Base-by-base conservation (phyloP, 2,329 filamentous ascomycete genomes). In the Colletotrichum sp. region DNA sequence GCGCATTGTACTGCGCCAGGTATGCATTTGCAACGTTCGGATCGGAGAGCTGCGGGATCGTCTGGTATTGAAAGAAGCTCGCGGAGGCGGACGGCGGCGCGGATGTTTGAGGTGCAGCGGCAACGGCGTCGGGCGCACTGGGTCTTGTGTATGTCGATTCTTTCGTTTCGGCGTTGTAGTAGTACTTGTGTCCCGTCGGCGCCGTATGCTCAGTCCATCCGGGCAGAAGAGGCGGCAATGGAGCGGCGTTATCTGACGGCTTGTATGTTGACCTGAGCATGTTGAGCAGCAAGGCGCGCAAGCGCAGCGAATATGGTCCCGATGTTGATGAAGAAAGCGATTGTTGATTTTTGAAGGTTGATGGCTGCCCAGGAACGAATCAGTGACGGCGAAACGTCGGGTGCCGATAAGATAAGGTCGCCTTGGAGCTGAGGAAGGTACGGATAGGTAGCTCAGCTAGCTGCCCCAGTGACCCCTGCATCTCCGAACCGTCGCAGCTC, bases 121-220 rank as follows among this genome's bases (percentile, higher is more conserved):
- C 59, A 52, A 52, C n/a, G 49, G 80, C 80, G 52, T 49, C 44
- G 36, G 83, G 78, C 12, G 85, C 82, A 75, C 86, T 86, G n/a
- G 96, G 96, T 39, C 95, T 92, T 52, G 90, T 94, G 84, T 98
- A 98, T 59, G 96, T 98, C 1, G 96, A 98, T 81, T 95, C 91
- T 81, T 97, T 95, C 2, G 95, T 96, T 71, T 90, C 88, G 62
- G 92, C 88, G 86, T 98, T 94, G 87, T 98, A 97, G 85, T 96
- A 98, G 87, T 98, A 98, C 32, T 90, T 90, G 84, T 98, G 96
- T 6, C 95, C 95, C 67, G 94, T 94, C 8, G 96, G 96, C 69
- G 96, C 95, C 85, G 93, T 96, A 86, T 98, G 96, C 84, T 98
- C 95, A n/a, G 94, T 95, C 96, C 96, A 98, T 78, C 95, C 96